These are phyloP conservation scores for Trichosanthes cucumerina DNA, from an alignment of 306 rosid species.

Conservation along the genomic window DNA sequence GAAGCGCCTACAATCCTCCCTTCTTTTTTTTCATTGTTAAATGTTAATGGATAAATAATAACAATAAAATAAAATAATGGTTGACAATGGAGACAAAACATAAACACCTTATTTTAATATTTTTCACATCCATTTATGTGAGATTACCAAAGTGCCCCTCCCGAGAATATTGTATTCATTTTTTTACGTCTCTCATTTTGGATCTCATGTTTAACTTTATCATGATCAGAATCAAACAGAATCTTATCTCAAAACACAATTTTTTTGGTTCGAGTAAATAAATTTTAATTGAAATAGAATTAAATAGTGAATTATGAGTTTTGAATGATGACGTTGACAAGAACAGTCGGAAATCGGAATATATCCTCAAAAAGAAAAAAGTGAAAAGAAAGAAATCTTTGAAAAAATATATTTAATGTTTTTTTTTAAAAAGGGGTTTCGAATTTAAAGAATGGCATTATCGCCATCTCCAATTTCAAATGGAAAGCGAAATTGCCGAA, in stretches of 20 bases:
- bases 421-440: not conserved
- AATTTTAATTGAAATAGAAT: not conserved
- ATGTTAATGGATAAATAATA: not conserved
- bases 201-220: not conserved
- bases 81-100: not conserved
- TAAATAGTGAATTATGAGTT: not conserved
- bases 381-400: not conserved
- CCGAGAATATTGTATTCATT: not conserved
- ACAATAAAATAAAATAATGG: not conserved
- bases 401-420: too few species aligned
- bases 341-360: not conserved
- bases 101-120: not conserved
- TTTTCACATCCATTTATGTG: too few species aligned
- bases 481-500: not conserved
- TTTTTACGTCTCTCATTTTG: not conserved
- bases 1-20: not conserved
- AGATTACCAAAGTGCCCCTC: not conserved
- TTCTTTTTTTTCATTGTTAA: too few species aligned
- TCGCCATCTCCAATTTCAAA: not conserved
- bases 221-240: not conserved
- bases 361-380: too few species aligned
- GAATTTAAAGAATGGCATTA: not conserved
- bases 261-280: not conserved
- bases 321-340: not conserved
- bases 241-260: not conserved